Base-by-base conservation (phyloP, 805 yeast species). In the Wickerhamiella occidentalis region DNA sequence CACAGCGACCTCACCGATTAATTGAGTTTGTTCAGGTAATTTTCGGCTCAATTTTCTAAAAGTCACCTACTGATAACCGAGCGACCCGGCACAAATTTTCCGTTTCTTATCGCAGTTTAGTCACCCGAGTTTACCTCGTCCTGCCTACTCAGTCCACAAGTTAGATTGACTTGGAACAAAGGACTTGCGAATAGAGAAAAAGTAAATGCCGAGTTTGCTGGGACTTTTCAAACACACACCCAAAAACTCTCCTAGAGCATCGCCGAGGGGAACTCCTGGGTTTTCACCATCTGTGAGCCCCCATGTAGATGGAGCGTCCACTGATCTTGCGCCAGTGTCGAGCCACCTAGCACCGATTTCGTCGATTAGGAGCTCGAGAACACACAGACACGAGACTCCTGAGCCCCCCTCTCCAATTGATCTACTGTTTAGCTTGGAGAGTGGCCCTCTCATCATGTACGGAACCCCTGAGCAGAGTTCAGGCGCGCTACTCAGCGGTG, bases 361-460 rank as follows among this genome's bases (percentile, higher is more conserved):
- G 3, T 40, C 44, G 5, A 40, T 23, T 3, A 21, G 30, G 9
- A 23, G 40, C 35, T 19, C 23, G 23, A 37, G 41, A 17, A 30
- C 47, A 17, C 40, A 33, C 26, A 33, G 19, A 23, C 4, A 21
- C 13, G 41, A 43, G 38, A 17, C 38, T 6, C 46, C 38, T 3
- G 47, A 23, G 17, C 47, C 40, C 15, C 40, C 6, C 15, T 28
- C 25, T 11, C 47, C 30, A 18, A 25, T 45, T 25, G 19, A 36
- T 11, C 28, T 45, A 17, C 15, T 18, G 15, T 55, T 58, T 46
- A 36, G 52, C 15, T 47, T 92, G 19, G 99, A 92, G 61, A 81
- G 94, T 1, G 97, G 97, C 1, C 98, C 99, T 0, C 73, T 88
- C 35, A 77, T 85, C 42, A 67, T 92, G 49, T 90, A 84, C 60